Base-by-base conservation (phyloP, 441 rosid genomes). In the Euphorbia celastroides region DNA sequence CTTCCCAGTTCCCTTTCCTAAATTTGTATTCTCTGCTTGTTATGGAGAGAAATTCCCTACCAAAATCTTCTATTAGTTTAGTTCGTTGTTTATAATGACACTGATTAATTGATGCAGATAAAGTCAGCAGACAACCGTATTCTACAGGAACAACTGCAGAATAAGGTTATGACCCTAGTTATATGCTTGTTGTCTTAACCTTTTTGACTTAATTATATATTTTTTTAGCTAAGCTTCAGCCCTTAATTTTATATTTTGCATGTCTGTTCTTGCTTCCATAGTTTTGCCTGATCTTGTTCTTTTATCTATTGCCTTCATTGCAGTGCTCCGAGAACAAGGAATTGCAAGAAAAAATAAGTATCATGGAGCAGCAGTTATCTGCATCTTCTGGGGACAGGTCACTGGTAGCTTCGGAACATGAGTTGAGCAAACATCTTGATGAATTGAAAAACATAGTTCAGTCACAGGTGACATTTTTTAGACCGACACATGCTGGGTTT, bases 41-140 rank as follows among this genome's bases (percentile, higher is more conserved):
- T 51, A 36, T 25, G 7, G 52, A 59, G 10, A 13, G 41, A 60
- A 23, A 6, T 16, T 26, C 5, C 55, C 20, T 23, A 14, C 22
- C 1, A 62, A 23, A 16, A 1, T 57, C 11, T 28, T 13, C 26
- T 36, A 23, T 57, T 19, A 36, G 17, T 57, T n/a, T 54, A 54
- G 28, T 62, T 71, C 22, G 19, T 60, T 38, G 50, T 63, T 31
- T 71, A 25, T 68, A 50, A 63, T 77, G 36, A 63, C 74, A 69
- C 69, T 79, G 69, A 14, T 54, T 63, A 66, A 69, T 59, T 73
- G 52, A 54, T 76, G 79, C 90, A 93, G 98, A 78, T 93, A 71
- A 93, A 86, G 82, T 76, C 97, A 57, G 98, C 97, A 51, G 98
- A 93, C 74, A 93, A 93, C 72, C 93, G 96, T 57, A 81, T 93